Evolutionary conservation across 352 stramenopile genomes (phyloP), one percentile per base, ranked within the genome.

Genomic region (Globisporangium orthogonon): DNA sequence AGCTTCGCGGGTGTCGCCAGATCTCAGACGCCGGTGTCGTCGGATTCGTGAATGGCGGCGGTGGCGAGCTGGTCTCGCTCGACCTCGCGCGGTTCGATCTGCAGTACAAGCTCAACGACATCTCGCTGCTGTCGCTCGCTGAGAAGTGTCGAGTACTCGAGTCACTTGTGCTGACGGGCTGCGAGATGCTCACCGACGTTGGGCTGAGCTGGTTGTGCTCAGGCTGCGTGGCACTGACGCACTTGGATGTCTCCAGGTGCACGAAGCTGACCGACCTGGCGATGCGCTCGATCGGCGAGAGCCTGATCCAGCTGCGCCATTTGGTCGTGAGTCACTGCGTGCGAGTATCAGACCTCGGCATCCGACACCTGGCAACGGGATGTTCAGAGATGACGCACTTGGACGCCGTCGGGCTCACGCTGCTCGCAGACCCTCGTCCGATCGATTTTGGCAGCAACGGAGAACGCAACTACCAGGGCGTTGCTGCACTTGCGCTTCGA

Each of bases 101-200:
- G 47, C 72, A 80, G 35, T 97, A 96, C 71, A 92, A 96, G 63
- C 74, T 98, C 50, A 96, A 88, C 41, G 94, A 98, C 64, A 86
- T 98, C 33, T 76, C 83, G 7, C 62, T 98, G 10, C 63, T 98
- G 31, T 72, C 90, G 11, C 65, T 97, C 46, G 76, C 67, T 1
- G 72, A 90, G n/a, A 74, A 76, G 23, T 89, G 73, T 14, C 49
- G 58, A 15, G 52, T 79, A 23, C 69, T 91, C 2, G 67, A 87
- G 37, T 78, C 60, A 7, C 53, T 88, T 2, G 63, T 74, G 18
- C 60, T 98, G 2, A 61, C 74, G n/a, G 92, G 94, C 17, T 98
- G 91, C 54, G 82, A 95, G 43, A 82, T 91, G 65, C 63, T 98
- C 48, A 95, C 86, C 7, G 92, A 98, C 65, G 92, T 96, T 15